Percentiles rank a stretch among this genome's conserved stretches.
These are phyloP conservation scores for Hyphodiscus sp. DNA, from an alignment of 2,329 filamentous ascomycete genomes.

Conservation along the genomic window DNA sequence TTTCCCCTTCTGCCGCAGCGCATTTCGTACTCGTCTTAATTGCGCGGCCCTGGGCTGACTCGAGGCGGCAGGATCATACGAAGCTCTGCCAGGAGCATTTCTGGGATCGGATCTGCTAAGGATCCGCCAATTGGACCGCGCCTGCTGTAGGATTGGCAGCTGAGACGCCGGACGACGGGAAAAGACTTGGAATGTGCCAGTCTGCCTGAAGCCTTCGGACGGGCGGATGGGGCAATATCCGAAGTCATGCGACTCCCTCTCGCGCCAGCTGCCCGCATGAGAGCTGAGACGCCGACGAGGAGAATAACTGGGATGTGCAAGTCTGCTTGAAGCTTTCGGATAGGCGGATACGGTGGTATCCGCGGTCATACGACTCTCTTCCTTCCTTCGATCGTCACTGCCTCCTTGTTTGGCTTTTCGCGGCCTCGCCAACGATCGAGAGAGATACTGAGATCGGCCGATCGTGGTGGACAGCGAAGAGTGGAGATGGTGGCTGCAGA, in stretches of 20 bases:
- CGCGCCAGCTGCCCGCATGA: not conserved
- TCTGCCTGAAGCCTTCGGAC: no score
- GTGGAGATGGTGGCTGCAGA: no score
- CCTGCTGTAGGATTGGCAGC: conserved; percentile 1
- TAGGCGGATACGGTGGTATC: conserved; percentile 9
- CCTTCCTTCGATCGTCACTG: conserved; percentile 4
- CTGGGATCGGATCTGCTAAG: not conserved
- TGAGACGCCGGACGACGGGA: conserved; percentile 1
- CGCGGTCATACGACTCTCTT: conserved; percentile 7
- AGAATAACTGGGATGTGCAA: conserved; percentile 10
- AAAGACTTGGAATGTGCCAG: not conserved
- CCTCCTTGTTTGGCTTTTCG: no score
- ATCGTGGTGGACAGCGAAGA: no score
- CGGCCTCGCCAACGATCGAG: no score
- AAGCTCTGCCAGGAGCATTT: conserved; percentile 1
- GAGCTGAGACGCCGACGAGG: conserved; percentile 12
- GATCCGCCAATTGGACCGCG: not conserved
- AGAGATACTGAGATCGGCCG: no score
- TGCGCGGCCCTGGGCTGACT: conserved; percentile 1
- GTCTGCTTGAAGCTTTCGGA: conserved; percentile 14
- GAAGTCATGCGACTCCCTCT: no score
- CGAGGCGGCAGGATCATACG: conserved; percentile 5
- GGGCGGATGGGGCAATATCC: no score
- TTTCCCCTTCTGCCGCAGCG: no score
- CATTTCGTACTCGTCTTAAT: no score